A percentile compares a stretch with the other conserved stretches of the same genome.
Evolutionary conservation across 768 basidiomycete genomes (phyloP).

Genomic region (Sporobolomyces roseus): DNA sequence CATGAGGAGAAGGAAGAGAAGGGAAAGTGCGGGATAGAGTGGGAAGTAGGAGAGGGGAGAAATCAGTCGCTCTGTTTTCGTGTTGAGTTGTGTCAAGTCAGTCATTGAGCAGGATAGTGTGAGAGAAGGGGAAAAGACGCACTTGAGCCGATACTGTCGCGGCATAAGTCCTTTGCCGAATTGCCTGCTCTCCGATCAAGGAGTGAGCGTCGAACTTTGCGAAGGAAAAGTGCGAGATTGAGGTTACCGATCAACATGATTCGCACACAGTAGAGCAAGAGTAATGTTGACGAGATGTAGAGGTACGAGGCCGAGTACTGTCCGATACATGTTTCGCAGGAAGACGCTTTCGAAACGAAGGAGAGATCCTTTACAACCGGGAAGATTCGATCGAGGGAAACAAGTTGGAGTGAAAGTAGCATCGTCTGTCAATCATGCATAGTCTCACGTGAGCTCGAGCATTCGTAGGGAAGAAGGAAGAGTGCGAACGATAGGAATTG

Average conservation of each 20-base stretch:
- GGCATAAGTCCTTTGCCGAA: conserved; percentile 68
- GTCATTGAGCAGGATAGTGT: not conserved
- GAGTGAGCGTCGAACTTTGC: not conserved
- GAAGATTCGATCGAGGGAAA: conserved; percentile 60
- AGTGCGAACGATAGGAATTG: conserved; percentile 53
- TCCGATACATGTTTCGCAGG: conserved; percentile 55
- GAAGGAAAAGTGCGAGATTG: not conserved
- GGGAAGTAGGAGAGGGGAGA: conserved; percentile 6
- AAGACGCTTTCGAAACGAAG: conserved; percentile 56
- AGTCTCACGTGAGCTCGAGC: no score
- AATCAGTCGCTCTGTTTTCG: conserved; percentile 8
- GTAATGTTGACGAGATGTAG: conserved; percentile 62
- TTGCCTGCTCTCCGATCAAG: conserved; percentile 45
- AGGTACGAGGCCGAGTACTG: conserved; percentile 59
- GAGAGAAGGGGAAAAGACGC: conserved; percentile 1
- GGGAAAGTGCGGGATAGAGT: conserved; percentile 11
- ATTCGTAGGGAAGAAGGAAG: not conserved
- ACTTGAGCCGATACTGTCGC: conserved; percentile 58
- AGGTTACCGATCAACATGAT: conserved; percentile 55
- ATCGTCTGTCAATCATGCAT: no score
- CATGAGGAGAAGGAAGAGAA: not conserved
- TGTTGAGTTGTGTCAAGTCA: no score
- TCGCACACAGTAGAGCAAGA: conserved; percentile 62
- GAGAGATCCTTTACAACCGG: conserved; percentile 65
- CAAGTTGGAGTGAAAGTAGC: conserved; percentile 59